Percentiles rank a stretch among this genome's conserved stretches.
phyloP scores from a whole-genome alignment of 169 alveolate genomes.

The Ichthyophthirius multifiliis region DNA sequence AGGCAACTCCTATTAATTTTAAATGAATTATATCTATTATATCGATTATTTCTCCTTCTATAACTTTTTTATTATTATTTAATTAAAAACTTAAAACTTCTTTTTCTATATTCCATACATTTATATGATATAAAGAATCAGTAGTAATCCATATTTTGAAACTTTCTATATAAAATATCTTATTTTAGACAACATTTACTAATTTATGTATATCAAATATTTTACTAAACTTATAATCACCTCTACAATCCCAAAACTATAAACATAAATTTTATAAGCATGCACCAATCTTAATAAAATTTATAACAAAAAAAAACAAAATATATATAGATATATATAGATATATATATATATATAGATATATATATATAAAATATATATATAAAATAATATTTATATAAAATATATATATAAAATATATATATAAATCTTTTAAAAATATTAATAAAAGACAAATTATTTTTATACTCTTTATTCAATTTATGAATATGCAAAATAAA shows the following conservation, averaged over 20 bases:
- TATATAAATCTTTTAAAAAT: background rate
- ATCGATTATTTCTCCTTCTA: background rate
- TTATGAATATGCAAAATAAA: background rate
- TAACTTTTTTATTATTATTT: background rate
- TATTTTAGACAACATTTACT: background rate
- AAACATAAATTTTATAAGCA: background rate
- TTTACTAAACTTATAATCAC: background rate
- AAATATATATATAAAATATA: too few relatives aligned
- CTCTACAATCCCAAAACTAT: slow-evolving; percentile 10
- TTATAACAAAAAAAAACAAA: background rate
- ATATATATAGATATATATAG: too few relatives aligned
- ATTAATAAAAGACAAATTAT: background rate
- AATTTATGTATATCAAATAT: background rate
- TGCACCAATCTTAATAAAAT: slow-evolving; percentile 2
- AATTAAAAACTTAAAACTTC: background rate
- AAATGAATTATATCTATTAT: background rate
- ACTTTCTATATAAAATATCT: background rate
- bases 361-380: too few relatives aligned
- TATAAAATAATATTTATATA: too few relatives aligned
- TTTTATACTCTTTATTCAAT: background rate
- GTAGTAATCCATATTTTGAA: background rate
- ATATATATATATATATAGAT: too few relatives aligned
- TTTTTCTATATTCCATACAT: slow-evolving; percentile 11
- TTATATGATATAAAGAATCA: background rate
- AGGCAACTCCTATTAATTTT: background rate